A percentile compares a stretch with the other conserved stretches of the same genome.
phyloP scores from a whole-genome alignment of 1,284 basidiomycete species.

The Baeospora myosura region DNA sequence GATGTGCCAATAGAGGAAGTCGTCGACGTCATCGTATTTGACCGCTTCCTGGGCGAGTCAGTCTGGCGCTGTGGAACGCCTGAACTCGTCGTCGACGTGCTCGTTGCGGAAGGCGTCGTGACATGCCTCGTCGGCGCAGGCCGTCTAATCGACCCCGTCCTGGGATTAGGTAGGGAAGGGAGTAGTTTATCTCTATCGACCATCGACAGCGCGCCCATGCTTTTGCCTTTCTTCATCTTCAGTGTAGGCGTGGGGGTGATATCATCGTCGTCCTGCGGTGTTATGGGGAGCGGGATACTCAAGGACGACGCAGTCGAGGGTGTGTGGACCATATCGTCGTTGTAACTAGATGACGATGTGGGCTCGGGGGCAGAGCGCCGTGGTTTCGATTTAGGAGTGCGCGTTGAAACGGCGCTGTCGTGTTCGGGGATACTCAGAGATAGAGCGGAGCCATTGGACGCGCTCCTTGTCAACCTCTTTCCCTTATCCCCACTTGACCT shows the following conservation, averaged over 20 bases:
- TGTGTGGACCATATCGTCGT: slow-evolving; percentile 19
- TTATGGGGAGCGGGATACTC: slow-evolving; percentile 38
- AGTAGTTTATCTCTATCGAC: slow-evolving; percentile 18
- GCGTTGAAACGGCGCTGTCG: slow-evolving; percentile 6
- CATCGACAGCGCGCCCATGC: slow-evolving; percentile 4
- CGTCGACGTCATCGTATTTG: not conserved
- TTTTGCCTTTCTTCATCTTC: too few species aligned
- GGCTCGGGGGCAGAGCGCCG: not conserved
- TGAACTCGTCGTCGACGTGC: too few species aligned
- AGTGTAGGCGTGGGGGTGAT: not conserved
- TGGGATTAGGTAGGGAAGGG: slow-evolving; percentile 16
- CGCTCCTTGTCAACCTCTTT: not conserved
- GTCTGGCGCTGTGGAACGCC: too few species aligned
- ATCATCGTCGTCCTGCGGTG: slow-evolving; percentile 27
- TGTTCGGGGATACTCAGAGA: slow-evolving; percentile 17
- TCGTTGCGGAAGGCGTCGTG: not conserved
- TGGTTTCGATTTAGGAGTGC: not conserved
- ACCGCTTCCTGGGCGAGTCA: not conserved
- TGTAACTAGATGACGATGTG: slow-evolving; percentile 5
- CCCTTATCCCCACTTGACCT: not conserved
- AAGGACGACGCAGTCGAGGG: slow-evolving; percentile 34
- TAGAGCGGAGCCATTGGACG: slow-evolving; percentile 14
- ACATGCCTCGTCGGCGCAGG: not conserved
- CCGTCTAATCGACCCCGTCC: slow-evolving; percentile 13
- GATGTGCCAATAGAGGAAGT: too few species aligned